Conservation (phyloP, 2,329 filamentous ascomycete species). For the Parastagonospora nodorum region DNA sequence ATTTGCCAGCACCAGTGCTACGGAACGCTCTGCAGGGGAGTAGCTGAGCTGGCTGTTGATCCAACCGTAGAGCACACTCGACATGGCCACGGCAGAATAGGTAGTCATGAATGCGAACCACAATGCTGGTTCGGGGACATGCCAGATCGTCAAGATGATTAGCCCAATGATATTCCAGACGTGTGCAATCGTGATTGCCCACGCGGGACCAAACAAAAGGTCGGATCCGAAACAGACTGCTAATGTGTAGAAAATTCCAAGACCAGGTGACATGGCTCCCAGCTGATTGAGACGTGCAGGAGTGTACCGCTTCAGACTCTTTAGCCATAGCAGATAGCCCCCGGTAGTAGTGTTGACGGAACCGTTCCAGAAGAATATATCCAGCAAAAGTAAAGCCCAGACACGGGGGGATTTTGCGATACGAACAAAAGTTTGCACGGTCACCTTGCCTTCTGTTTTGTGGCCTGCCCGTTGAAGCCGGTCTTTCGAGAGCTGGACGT, state of each 20-base stretch:
- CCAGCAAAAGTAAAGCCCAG: slow-evolving; percentile 57
- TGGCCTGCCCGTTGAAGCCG: slow-evolving; percentile 56
- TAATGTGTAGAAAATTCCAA: slow-evolving; percentile 63
- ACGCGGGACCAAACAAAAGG: slow-evolving; percentile 57
- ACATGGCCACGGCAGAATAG: slow-evolving; percentile 58
- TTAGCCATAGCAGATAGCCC: slow-evolving; percentile 63
- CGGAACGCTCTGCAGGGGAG: slow-evolving; percentile 54
- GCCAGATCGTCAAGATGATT: slow-evolving; percentile 61
- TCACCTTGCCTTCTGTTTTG: slow-evolving; percentile 24
- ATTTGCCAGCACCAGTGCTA: slow-evolving; percentile 59
- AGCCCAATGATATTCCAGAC: slow-evolving; percentile 59
- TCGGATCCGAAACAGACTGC: slow-evolving; percentile 62
- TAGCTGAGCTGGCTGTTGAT: slow-evolving; percentile 57
- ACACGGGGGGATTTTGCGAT: slow-evolving; percentile 51
- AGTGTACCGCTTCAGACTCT: slow-evolving; percentile 57
- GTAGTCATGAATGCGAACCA: slow-evolving; percentile 61
- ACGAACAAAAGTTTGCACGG: slow-evolving; percentile 23
- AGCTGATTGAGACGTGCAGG: slow-evolving; percentile 57
- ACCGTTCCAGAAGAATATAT: slow-evolving; percentile 64
- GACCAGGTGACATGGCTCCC: slow-evolving; percentile 57
- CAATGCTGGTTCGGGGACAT: slow-evolving; percentile 59
- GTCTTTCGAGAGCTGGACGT: slow-evolving; percentile 53
- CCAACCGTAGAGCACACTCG: slow-evolving; percentile 62
- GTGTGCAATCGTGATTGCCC: slow-evolving; percentile 60
- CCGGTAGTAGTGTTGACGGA: slow-evolving; percentile 54